Conservation (phyloP, 768 basidiomycete species). For the Naganishia friedmannii region DNA sequence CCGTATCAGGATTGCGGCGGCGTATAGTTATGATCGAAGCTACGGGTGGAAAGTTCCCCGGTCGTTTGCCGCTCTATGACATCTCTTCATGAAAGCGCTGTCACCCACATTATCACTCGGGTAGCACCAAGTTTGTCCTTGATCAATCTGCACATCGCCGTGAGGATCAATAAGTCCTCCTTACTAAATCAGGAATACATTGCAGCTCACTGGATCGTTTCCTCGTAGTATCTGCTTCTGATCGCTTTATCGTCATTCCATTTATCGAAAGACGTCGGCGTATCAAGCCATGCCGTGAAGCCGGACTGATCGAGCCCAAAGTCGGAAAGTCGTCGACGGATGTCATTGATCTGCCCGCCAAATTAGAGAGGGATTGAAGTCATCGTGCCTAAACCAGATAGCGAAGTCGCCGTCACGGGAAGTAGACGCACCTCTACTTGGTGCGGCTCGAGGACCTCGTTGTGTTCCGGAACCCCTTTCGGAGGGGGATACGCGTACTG, state of each 20-base stretch:
- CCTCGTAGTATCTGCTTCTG: slow-evolving; percentile 11
- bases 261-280: not conserved
- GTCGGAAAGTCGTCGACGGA: not conserved
- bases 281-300: slow-evolving; percentile 2
- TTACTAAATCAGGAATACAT: not conserved
- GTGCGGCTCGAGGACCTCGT: too few species aligned
- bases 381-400: not conserved
- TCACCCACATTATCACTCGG: slow-evolving; percentile 14
- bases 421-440: too few species aligned
- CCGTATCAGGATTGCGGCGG: slow-evolving; percentile 5
- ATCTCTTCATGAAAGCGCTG: not conserved
- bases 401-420: too few species aligned
- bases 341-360: slow-evolving; percentile 8
- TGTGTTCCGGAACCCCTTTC: too few species aligned
- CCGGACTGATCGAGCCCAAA: slow-evolving; percentile 8
- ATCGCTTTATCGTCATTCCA: slow-evolving; percentile 11
- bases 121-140: slow-evolving; percentile 19
- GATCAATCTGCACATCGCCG: slow-evolving; percentile 2
- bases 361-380: not conserved
- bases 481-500: too few species aligned
- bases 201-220: not conserved
- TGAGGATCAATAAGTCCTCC: not conserved
- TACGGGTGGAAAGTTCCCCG: not conserved
- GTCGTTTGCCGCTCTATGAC: not conserved
- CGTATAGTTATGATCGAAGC: slow-evolving; percentile 17